phyloP scores from a whole-genome alignment of 2,329 filamentous ascomycete species.

The Neofusicoccum parvum region DNA sequence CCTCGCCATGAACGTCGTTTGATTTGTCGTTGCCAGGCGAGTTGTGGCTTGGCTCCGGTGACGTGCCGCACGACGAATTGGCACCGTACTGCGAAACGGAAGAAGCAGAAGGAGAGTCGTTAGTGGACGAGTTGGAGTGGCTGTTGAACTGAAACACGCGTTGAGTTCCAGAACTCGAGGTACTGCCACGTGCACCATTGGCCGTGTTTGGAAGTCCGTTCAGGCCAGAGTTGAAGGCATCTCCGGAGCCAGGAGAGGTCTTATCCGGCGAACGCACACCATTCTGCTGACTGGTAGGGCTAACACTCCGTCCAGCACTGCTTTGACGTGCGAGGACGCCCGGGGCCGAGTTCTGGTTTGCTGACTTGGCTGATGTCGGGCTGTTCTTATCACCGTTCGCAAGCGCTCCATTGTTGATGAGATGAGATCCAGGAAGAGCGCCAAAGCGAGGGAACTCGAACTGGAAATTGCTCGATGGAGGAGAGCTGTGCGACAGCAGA shows the following conservation, averaged over 20 bases:
- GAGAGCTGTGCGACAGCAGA: slow-evolving; percentile 51
- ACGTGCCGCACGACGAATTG: slow-evolving; percentile 70
- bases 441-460: slow-evolving; percentile 98
- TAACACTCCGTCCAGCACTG: slow-evolving; percentile 38
- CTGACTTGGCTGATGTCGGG: slow-evolving; percentile 1
- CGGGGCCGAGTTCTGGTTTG: slow-evolving; percentile 22
- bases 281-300: slow-evolving; percentile 35
- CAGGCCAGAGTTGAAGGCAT: slow-evolving; percentile 26
- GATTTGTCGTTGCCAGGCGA: slow-evolving; percentile 65
- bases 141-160: slow-evolving; percentile 56
- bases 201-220: slow-evolving; percentile 28
- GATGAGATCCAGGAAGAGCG: slow-evolving; percentile 61
- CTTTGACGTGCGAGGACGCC: slow-evolving; percentile 34
- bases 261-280: slow-evolving; percentile 16
- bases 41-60: slow-evolving; percentile 73
- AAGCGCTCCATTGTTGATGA: slow-evolving; percentile 53
- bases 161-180: slow-evolving; percentile 47
- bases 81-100: slow-evolving; percentile 53
- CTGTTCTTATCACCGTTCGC: slow-evolving; percentile 31
- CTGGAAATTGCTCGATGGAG: slow-evolving; percentile 74
- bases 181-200: slow-evolving; percentile 26
- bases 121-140: slow-evolving; percentile 44
- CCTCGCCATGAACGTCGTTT: slow-evolving; percentile 55
- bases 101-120: slow-evolving; percentile 55
- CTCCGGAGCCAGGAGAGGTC: slow-evolving; percentile 1